Conservation (phyloP, 306 rosid species). For the Abrus pulchellus region DNA sequence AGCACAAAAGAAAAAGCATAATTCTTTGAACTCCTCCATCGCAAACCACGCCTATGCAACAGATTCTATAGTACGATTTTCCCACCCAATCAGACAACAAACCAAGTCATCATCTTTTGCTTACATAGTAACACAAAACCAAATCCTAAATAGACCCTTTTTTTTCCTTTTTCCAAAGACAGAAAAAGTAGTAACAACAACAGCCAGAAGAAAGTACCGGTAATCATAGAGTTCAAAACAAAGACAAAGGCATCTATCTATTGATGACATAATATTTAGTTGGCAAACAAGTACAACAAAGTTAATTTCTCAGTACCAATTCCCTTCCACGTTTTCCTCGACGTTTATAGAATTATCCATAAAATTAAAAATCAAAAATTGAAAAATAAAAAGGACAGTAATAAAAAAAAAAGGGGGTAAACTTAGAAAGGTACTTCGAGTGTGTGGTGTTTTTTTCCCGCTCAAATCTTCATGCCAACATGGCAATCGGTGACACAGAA, state of each 20-base stretch:
- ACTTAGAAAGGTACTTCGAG: conserved; percentile 56
- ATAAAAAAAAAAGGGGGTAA: conserved; percentile 28
- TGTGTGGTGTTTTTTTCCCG: conserved; percentile 50
- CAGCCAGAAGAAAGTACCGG: conserved; percentile 31
- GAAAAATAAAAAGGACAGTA: background rate
- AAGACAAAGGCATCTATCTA: conserved; percentile 39
- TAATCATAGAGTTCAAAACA: conserved; percentile 33
- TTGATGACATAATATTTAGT: conserved; percentile 47
- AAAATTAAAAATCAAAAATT: background rate
- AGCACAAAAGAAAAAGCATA: conserved; percentile 29
- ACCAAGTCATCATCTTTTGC: conserved; percentile 19
- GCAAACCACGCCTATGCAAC: conserved; percentile 26
- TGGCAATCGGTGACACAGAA: conserved; percentile 11
- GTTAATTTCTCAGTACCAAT: conserved; percentile 31
- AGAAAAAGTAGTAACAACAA: conserved; percentile 7
- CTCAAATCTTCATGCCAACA: conserved; percentile 51
- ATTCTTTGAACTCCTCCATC: conserved; percentile 26
- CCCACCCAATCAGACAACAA: conserved; percentile 36
- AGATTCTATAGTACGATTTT: conserved; percentile 31
- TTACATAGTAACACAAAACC: conserved; percentile 28
- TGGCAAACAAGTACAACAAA: conserved; percentile 3
- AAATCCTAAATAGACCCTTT: conserved; percentile 29
- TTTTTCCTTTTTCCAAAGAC: background rate
- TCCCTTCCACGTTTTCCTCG: conserved; percentile 50
- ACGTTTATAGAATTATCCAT: conserved; percentile 35